These are phyloP conservation scores for Rhizoclosmatium globosum DNA, from an alignment of 192 early-diverging fungal species.

Conservation along the genomic window DNA sequence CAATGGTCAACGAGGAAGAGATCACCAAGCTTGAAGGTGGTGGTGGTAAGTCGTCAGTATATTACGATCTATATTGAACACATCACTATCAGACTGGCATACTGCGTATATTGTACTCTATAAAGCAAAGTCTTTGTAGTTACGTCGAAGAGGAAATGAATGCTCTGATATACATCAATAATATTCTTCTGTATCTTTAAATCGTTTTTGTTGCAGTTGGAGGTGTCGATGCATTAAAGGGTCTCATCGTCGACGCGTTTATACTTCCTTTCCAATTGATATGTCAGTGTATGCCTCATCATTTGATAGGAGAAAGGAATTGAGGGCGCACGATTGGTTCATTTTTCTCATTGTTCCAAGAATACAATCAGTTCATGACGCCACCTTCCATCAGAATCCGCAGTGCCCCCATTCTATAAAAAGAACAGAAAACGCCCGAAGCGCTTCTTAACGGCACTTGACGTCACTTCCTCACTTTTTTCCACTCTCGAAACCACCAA, in stretches of 20 bases:
- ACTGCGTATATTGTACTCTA: constrained; percentile 91
- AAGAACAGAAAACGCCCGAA: neutral
- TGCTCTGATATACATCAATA: too few species aligned
- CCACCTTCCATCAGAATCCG: neutral
- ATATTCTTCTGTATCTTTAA: too few species aligned
- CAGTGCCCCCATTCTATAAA: neutral
- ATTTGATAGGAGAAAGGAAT: too few species aligned
- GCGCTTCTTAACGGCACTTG: neutral
- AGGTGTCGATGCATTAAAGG: too few species aligned
- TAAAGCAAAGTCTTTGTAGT: constrained; percentile 71
- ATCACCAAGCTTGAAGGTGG: constrained; percentile 92
- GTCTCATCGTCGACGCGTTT: too few species aligned
- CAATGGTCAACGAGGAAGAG: constrained; percentile 82
- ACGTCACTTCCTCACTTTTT: too few species aligned
- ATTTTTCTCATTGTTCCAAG: neutral
- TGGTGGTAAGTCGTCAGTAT: constrained; percentile 50
- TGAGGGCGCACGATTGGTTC: too few species aligned
- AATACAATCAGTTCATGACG: neutral
- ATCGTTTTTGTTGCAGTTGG: too few species aligned
- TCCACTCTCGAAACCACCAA: neutral
- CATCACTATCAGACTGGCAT: constrained; percentile 52
- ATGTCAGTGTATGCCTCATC: too few species aligned
- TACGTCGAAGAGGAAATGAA: neutral
- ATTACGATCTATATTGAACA: neutral
- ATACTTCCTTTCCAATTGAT: too few species aligned